Percentiles rank a stretch among this genome's conserved stretches.
Evolutionary conservation across 768 basidiomycete species (phyloP).

Genomic region (Boletus rubropictus): DNA sequence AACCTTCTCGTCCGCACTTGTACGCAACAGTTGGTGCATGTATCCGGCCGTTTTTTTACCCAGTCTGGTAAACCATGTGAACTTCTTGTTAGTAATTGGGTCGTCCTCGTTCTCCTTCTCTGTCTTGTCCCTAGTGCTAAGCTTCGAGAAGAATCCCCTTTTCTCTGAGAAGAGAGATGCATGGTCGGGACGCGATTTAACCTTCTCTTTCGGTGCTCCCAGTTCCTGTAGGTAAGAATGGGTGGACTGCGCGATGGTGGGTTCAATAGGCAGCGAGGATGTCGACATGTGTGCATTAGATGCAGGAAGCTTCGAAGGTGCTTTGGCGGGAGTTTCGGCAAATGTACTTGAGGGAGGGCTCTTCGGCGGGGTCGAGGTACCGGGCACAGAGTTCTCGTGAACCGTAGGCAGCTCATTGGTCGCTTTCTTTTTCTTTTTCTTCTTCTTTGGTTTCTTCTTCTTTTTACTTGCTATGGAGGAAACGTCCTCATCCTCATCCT

Average conservation of each 20-base stretch:
- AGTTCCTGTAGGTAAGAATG: constrained; percentile 62
- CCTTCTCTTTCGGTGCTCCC: constrained; percentile 50
- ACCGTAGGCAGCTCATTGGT: constrained; percentile 16
- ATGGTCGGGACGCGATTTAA: constrained; percentile 64
- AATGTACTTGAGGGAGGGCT: constrained; percentile 15
- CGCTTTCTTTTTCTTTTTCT: constrained; percentile 63
- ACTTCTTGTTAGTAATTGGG: constrained; percentile 32
- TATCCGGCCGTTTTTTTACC: constrained; percentile 51
- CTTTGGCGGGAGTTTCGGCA: constrained; percentile 23
- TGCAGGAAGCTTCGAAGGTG: constrained; percentile 4
- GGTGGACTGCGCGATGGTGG: constrained; percentile 58
- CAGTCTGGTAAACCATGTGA: constrained; percentile 52
- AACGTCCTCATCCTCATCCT: constrained; percentile 61
- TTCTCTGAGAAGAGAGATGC: constrained; percentile 44
- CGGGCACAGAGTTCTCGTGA: constrained; percentile 16
- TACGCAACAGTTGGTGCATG: constrained; percentile 63
- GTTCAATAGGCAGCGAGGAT: constrained; percentile 39
- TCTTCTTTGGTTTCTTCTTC: constrained; percentile 63
- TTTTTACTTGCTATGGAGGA: constrained; percentile 39
- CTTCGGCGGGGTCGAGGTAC: constrained; percentile 15
- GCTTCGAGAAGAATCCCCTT: constrained; percentile 47
- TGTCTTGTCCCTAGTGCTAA: constrained; percentile 31
- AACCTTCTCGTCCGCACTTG: constrained; percentile 48
- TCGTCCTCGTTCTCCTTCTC: constrained; percentile 31
- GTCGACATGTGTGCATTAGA: constrained; percentile 33